These are phyloP conservation scores for Jatropha curcas DNA, from an alignment of 345 rosid genomes.

Conservation along the genomic window DNA sequence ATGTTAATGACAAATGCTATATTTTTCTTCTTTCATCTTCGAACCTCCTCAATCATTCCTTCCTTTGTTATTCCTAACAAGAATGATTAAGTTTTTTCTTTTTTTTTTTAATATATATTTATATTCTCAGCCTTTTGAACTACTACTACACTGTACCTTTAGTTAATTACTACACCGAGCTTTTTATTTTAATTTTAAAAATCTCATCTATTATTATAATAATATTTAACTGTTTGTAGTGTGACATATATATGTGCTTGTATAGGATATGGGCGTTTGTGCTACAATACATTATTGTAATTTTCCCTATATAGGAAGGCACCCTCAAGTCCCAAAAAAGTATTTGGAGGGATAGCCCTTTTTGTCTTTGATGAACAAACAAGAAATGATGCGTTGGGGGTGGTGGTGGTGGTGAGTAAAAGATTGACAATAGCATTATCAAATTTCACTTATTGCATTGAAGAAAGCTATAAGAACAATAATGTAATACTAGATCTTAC, in stretches of 20 bases:
- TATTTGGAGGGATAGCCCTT: neutral
- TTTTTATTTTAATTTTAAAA: no score
- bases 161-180: no score
- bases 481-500: neutral
- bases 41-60: no score
- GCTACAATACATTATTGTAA: slow-evolving; percentile 15
- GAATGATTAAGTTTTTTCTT: neutral
- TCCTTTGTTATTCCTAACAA: neutral
- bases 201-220: no score
- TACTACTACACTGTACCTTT: no score
- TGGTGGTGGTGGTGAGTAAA: slow-evolving; percentile 15
- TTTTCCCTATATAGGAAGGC: slow-evolving; percentile 28
- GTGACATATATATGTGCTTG: no score
- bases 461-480: slow-evolving; percentile 38
- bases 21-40: neutral
- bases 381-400: slow-evolving; percentile 17
- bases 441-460: slow-evolving; percentile 39
- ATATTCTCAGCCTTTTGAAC: no score
- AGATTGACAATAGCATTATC: slow-evolving; percentile 15
- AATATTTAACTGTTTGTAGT: neutral
- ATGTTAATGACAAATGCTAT: no score
- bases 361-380: slow-evolving; percentile 27
- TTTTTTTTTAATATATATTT: neutral
- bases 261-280: slow-evolving; percentile 24
- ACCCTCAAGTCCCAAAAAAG: slow-evolving; percentile 34